Conservation (phyloP, 257 asterid species). For the Petrea volubilis region DNA sequence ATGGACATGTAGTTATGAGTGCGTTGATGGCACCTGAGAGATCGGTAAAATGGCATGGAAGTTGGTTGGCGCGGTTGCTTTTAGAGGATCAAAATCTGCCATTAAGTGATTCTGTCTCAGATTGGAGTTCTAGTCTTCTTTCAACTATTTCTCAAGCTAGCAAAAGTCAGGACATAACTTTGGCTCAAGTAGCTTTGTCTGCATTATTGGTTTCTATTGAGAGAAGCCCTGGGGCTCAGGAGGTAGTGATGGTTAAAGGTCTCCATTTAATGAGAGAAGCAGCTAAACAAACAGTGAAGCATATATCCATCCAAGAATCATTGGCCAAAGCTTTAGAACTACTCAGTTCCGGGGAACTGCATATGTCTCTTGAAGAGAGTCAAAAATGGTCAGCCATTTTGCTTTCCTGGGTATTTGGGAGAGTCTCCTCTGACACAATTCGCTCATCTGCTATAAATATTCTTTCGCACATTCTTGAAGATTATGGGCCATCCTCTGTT, state of each 20-base stretch:
- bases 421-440: constrained; percentile 59
- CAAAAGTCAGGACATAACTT: constrained; percentile 76
- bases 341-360: constrained; percentile 67
- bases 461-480: constrained; percentile 89
- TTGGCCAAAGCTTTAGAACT: constrained; percentile 89
- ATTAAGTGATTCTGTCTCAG: constrained; percentile 76
- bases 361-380: constrained; percentile 90
- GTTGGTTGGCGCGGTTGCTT: constrained; percentile 87
- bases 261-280: constrained; percentile 88
- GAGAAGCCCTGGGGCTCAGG: constrained; percentile 78
- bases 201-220: constrained; percentile 84
- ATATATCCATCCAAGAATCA: constrained; percentile 75
- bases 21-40: constrained; percentile 97
- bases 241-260: constrained; percentile 81
- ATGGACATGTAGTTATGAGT: constrained; percentile 87
- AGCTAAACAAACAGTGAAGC: constrained; percentile 72
- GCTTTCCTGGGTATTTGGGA: constrained; percentile 85
- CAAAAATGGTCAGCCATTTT: constrained; percentile 92
- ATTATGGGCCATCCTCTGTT: constrained; percentile 90
- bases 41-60: constrained; percentile 99
- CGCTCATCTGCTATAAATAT: constrained; percentile 84
- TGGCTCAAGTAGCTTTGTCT: constrained; percentile 83
- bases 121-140: constrained; percentile 91
- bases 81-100: constrained; percentile 80
- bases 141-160: constrained; percentile 89